Conservation (phyloP, 2,329 filamentous ascomycete genomes). For the Alternaria sp. region DNA sequence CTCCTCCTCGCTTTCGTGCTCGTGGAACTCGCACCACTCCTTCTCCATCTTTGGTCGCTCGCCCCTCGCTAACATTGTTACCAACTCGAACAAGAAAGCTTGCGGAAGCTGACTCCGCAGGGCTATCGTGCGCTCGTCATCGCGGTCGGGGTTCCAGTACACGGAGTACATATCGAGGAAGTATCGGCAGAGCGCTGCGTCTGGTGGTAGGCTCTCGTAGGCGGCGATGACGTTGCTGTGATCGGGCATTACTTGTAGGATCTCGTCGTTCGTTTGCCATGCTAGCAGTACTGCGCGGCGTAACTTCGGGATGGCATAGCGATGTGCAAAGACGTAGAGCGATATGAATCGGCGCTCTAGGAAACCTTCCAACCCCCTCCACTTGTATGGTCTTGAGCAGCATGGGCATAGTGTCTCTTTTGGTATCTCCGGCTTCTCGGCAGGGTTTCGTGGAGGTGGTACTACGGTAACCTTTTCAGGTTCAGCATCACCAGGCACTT, state of each 20-base stretch:
- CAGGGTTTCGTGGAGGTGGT: conserved; percentile 40
- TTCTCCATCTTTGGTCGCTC: conserved; percentile 48
- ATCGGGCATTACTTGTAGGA: conserved; percentile 49
- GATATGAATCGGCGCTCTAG: conserved; percentile 48
- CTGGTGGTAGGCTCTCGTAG: conserved; percentile 42
- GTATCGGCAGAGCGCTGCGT: conserved; percentile 44
- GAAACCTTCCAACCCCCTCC: conserved; percentile 49
- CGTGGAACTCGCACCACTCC: conserved; percentile 50
- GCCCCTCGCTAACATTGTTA: conserved; percentile 42
- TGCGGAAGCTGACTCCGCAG: conserved; percentile 47
- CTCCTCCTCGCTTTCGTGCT: conserved; percentile 46
- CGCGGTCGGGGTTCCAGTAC: conserved; percentile 49
- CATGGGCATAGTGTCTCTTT: conserved; percentile 49
- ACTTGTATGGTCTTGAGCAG: conserved; percentile 49
- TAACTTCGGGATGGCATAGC: conserved; percentile 44
- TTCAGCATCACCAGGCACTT: conserved; percentile 42
- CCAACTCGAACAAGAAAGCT: conserved; percentile 47
- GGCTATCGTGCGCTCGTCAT: conserved; percentile 42
- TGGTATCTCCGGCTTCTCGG: conserved; percentile 46
- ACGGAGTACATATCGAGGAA: conserved; percentile 50
- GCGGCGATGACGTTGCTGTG: conserved; percentile 50
- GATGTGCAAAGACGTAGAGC: conserved; percentile 46
- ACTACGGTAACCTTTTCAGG: conserved; percentile 33
- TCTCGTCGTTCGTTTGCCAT: conserved; percentile 50
- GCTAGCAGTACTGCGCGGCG: conserved; percentile 45